Base-by-base conservation (phyloP, 2,329 filamentous ascomycete genomes). In the Ilyonectria mors-panacis region DNA sequence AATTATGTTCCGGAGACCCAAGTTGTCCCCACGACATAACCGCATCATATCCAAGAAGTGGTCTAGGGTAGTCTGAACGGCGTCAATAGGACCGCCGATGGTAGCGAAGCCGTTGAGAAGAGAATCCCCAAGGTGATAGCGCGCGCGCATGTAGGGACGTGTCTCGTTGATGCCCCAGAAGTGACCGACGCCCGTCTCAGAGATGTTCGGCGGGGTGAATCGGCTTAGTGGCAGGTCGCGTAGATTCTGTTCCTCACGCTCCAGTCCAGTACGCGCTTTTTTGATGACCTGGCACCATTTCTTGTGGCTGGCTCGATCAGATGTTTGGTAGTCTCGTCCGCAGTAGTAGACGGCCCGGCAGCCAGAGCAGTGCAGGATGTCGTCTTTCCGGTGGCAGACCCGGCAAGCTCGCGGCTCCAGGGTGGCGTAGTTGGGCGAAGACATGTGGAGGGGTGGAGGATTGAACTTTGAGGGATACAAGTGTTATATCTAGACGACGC, bases 341-440 rank as follows among this genome's bases (percentile, higher is more conserved):
- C 86, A 88, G 76, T 88, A 88, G 44, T 75, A 74, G 58, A 82
- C 77, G 1, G 79, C 80, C 47, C 77, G 79, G 75, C 85, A 88
- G 6, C 74, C 79, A 4, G 75, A 66, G 68, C 85, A 88, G 58
- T 75, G 78, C 5, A 75, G 73, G 33, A 72, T 26, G 19, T 33
- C n/a, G 28, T 63, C 56, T 35, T 15, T 66, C 10, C 50, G 4
- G 21, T 21, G 45, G 39, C 74, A 76, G 23, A 73, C 23, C 2
- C 68, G 68, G 53, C 75, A 76, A 1, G 51, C 63, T 6, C 65
- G 59, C 2, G 71, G 64, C 19, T 17, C 17, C 48, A 56, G 45
- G 30, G 8, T 21, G 6, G 23, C 2, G 13, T n/a, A 10, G 23
- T 3, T n/a, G 2, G 5, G 21, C 5, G 23, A 48, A 4, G 45